These are phyloP conservation scores for Fusarium sp. DNA, from an alignment of 2,329 filamentous ascomycete genomes.

Conservation along the genomic window DNA sequence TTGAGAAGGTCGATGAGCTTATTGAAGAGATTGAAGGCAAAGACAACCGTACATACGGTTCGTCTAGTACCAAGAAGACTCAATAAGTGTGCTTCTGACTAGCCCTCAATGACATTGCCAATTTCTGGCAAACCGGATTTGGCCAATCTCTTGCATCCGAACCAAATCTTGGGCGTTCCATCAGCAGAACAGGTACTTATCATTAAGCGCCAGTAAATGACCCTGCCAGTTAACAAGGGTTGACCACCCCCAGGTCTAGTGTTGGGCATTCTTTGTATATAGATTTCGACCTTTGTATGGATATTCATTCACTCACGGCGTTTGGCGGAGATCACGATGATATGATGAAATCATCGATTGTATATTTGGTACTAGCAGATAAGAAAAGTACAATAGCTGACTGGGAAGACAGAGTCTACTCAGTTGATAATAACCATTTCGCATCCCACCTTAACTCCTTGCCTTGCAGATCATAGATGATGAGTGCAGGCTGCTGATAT, in stretches of 20 bases:
- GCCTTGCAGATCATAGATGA: constrained; percentile 13
- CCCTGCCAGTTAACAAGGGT: neutral
- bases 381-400: constrained; percentile 16
- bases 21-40: constrained; percentile 74
- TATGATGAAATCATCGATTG: constrained; percentile 30
- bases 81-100: constrained; percentile 14
- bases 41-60: constrained; percentile 61
- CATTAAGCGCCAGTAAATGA: neutral
- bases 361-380: constrained; percentile 29
- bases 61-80: constrained; percentile 56
- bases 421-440: constrained; percentile 34
- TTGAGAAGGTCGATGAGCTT: constrained; percentile 65
- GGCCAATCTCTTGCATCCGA: neutral
- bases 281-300: constrained; percentile 26
- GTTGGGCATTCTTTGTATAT: constrained; percentile 25
- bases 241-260: neutral
- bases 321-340: constrained; percentile 20
- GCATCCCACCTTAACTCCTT: constrained; percentile 34
- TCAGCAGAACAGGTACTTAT: neutral
- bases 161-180: neutral
- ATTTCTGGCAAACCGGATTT: neutral
- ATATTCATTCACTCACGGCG: constrained; percentile 26
- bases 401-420: neutral
- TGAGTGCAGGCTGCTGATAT: constrained; percentile 14
- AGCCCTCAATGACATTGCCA: neutral